These are phyloP conservation scores for Fusarium sp. DNA, from an alignment of 2,329 filamentous ascomycete genomes.

Conservation along the genomic window DNA sequence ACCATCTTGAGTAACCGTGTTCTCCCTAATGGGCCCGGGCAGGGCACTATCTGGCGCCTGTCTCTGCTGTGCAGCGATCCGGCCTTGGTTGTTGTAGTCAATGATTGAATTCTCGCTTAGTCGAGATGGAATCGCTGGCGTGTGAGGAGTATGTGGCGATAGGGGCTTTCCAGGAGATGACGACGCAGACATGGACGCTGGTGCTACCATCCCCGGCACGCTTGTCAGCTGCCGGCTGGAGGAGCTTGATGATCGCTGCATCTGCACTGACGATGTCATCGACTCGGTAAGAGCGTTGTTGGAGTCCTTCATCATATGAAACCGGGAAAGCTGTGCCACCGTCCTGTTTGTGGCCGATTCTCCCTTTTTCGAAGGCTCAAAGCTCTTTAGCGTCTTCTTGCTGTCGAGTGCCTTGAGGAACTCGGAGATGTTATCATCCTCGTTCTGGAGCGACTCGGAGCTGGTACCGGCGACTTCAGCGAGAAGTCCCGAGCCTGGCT, in stretches of 20 bases:
- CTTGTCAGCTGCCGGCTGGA: constrained; percentile 71
- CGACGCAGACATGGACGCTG: constrained; percentile 83
- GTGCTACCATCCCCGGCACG: constrained; percentile 74
- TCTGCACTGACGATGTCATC: constrained; percentile 87
- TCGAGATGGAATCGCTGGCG: constrained; percentile 92
- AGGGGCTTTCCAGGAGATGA: constrained; percentile 92
- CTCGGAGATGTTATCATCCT: constrained; percentile 93
- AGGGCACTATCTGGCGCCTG: constrained; percentile 42
- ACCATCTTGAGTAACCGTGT: constrained; percentile 60
- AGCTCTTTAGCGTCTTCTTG: constrained; percentile 86
- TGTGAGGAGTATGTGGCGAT: constrained; percentile 91
- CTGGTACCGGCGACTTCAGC: constrained; percentile 75
- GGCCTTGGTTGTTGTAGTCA: constrained; percentile 48
- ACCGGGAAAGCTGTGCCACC: constrained; percentile 83
- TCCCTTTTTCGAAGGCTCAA: constrained; percentile 75
- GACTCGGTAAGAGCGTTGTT: constrained; percentile 92
- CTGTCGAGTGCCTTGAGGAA: constrained; percentile 91
- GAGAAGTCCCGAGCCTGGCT: constrained; percentile 83
- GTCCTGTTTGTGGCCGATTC: constrained; percentile 81
- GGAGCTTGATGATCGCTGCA: constrained; percentile 85
- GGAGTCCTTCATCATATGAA: constrained; percentile 89
- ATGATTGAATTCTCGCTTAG: constrained; percentile 88
- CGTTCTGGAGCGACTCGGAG: constrained; percentile 76
- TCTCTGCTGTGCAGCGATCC: constrained; percentile 46
- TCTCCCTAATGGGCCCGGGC: constrained; percentile 51